Conservation (phyloP, 1,139 yeast genomes). For the Schwanniomyces etchellsii region DNA sequence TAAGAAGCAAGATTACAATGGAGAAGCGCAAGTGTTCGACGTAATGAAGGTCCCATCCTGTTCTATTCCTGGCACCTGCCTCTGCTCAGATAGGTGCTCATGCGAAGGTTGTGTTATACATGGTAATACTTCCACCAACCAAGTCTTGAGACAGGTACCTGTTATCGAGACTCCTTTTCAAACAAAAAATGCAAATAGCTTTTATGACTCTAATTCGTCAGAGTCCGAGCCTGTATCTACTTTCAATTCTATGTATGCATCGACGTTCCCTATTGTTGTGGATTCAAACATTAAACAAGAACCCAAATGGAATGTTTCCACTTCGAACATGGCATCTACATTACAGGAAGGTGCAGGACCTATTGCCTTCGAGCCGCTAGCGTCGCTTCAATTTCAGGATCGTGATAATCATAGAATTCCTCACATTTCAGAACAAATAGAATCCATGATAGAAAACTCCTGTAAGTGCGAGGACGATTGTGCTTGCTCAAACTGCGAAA, state of each 20-base stretch:
- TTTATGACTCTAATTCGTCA: neutral
- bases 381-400: neutral
- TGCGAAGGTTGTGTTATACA: slow-evolving; percentile 48
- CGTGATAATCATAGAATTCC: too few species aligned
- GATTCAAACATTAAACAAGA: neutral
- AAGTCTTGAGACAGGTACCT: slow-evolving; percentile 1
- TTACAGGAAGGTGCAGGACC: neutral
- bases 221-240: neutral
- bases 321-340: neutral
- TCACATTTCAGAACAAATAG: too few species aligned
- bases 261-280: neutral
- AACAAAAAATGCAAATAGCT: neutral
- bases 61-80: slow-evolving; percentile 46
- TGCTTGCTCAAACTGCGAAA: slow-evolving; percentile 48
- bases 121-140: slow-evolving; percentile 15
- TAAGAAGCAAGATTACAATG: neutral
- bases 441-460: neutral
- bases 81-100: slow-evolving; percentile 41
- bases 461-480: slow-evolving; percentile 46
- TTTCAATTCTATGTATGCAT: neutral
- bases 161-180: too few species aligned
- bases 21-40: slow-evolving; percentile 8
- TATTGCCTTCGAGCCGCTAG: neutral
- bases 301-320: neutral
- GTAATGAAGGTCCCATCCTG: slow-evolving; percentile 33